Evolutionary conservation across 805 yeast species (phyloP), one percentile per base, ranked within the genome.

Genomic region (Lachancea sp.): DNA sequence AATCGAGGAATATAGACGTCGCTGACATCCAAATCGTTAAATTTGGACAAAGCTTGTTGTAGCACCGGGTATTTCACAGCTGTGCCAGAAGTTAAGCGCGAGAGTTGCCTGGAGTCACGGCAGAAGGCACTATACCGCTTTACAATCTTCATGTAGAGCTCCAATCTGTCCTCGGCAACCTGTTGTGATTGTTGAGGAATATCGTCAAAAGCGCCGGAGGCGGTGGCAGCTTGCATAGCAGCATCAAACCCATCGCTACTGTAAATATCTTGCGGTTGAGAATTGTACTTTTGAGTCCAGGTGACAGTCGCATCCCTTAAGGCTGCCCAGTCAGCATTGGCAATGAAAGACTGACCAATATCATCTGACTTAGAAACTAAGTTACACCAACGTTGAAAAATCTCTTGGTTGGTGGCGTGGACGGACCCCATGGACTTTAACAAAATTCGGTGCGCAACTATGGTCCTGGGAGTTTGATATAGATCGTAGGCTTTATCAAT

Each of bases 271-370:
- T 32, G 35, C 16, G 36, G 42, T 16, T 42, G 41, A 15, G 26
- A 21, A 12, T 42, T 31, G 29, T 55, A 44, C 7, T 43, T 44
- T 42, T 60, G 64, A 17, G 64, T 54, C 64, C 64, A 62, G 4
- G 65, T 60, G 8, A 62, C 60, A 5, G 92, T 83, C 16, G 90
- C 85, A 58, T 80, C 88, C 65, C 89, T 76, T 43, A 84, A 61
- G 2, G 90, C 83, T 29, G 85, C 81, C 90, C 90, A 83, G 63
- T 83, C 90, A 8, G 92, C 90, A 57, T 77, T 78, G 5, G 90
- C 88, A 50, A 83, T 78, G 55, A 78, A 81, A 29, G 61, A 64
- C 61, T 74, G 75, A 8, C 78, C 77, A 37, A 68, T 70, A 34
- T 61, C 62, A 24, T 71, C 74, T 44, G 80, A 78, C 47, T 75